Percentiles rank a stretch among this genome's conserved stretches.
These are phyloP conservation scores for Irpex sp. DNA, from an alignment of 1,284 basidiomycete species.

Conservation along the genomic window DNA sequence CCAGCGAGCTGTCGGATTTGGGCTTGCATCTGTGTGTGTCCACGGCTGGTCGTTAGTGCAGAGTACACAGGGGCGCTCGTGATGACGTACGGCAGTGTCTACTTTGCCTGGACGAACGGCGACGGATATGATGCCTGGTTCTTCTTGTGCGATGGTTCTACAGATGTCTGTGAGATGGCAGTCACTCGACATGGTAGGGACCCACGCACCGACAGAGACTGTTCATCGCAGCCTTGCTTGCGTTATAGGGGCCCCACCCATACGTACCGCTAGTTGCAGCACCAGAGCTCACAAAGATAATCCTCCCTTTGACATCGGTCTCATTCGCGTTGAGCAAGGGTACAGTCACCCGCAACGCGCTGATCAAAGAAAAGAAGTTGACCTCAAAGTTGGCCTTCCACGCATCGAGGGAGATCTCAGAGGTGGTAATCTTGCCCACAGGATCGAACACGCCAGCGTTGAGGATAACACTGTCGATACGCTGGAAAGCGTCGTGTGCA, in stretches of 20 bases:
- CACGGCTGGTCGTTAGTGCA: too few relatives aligned
- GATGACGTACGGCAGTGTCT: conserved; percentile 57
- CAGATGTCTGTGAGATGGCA: neutral
- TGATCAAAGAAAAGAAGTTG: conserved; percentile 81
- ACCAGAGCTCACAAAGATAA: conserved; percentile 82
- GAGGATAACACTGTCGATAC: conserved; percentile 73
- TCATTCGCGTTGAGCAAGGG: conserved; percentile 63
- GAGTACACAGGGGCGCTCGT: too few relatives aligned
- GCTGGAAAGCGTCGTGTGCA: conserved; percentile 48
- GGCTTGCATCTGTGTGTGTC: conserved; percentile 63
- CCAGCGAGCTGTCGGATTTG: conserved; percentile 53
- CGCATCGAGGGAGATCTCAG: conserved; percentile 33
- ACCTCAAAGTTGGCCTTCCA: conserved; percentile 73
- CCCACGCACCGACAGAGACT: conserved; percentile 66
- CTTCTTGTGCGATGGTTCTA: conserved; percentile 82
- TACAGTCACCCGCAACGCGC: conserved; percentile 59
- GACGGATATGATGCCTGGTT: conserved; percentile 67
- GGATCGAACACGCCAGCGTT: conserved; percentile 74
- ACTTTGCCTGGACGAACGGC: conserved; percentile 85
- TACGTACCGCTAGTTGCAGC: conserved; percentile 65
- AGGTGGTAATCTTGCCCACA: conserved; percentile 37
- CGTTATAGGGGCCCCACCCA: conserved; percentile 79
- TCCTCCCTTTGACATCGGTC: conserved; percentile 46
- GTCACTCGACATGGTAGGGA: neutral
- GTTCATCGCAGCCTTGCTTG: conserved; percentile 84